Evolutionary conservation across 2,329 filamentous ascomycete species (phyloP), one percentile per base, ranked within the genome.

Genomic region (Xylaria sp.): DNA sequence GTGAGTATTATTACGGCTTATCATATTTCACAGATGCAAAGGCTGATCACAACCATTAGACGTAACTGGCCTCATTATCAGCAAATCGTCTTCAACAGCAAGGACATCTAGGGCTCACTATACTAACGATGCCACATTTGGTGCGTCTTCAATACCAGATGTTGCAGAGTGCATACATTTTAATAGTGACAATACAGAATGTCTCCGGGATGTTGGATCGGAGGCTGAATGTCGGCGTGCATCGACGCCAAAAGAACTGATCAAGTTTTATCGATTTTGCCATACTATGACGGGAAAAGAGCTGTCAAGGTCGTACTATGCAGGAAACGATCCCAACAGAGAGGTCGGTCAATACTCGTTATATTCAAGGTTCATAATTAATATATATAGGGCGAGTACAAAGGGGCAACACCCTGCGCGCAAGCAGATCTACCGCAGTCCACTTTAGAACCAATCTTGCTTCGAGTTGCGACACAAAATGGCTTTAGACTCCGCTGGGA

Each of bases 401-500:
- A 52, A 40, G 47, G 15, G 6, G 25, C 58, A 43, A 51, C 62
- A 31, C 62, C 62, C 23, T 64, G 62, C 19, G 58, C 29, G 7
- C 62, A 64, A 27, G 58, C 54, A 33, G 58, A 64, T n/a, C 49
- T 62, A 29, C 62, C 62, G 4, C 62, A 64, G 29, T 64, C 62
- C 17, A 62, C n/a, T 29, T 17, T 64, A 25, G 62, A 64, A 29
- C 62, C 62, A 8, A 62, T 62, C 10, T 23, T 64, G 17, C 58
- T 64, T 56, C 48, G 54, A 29, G 13, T 62, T 15, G 62, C 62
- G 15, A 62, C 62, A 11, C 62, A 64, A 9, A 58, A 59, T 35
- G 62, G 62, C 9, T 64, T 64, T 10, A 62, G 62, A 13, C 54
- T 64, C 44, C 62, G 62, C 27, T 64, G 58, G 58, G 44, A 62